Base-by-base conservation (phyloP, 352 stramenopile genomes). In the Phytophthora foliorum region DNA sequence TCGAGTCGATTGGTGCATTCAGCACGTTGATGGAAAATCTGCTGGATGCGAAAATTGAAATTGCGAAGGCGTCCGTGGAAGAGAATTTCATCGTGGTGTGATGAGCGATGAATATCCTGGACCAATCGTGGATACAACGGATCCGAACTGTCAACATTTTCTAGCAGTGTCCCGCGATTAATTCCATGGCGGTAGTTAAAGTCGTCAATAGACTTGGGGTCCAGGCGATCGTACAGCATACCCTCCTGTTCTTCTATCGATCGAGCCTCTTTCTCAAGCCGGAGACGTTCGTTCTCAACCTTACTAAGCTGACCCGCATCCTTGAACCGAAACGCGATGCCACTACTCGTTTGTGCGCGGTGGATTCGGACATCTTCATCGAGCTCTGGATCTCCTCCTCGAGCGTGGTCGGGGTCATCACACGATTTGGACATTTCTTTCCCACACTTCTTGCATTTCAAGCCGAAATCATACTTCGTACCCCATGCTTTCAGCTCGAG, bases 121-220 rank as follows among this genome's bases (percentile, higher is more conserved):
- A 87, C 57, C 3, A 80, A 58, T 17, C 85, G 81, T 29, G 69
- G 69, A 62, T 90, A 90, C 9, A 91, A 31, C 2, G 69, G 68
- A n/a, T 88, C 74, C 1, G 68, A 77, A 14, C 77, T 80, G 14
- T 75, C 58, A 0, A 73, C 49, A 24, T 63, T 51, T 3, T 67
- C 22, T 1, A 81, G 31, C 2, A 79, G 50, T 7, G 61, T 57
- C 24, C 77, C 55, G 0, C 82, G 76, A 53, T 90, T 80, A 8
- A 93, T 80, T 1, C 76, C 71, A 31, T 95, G 87, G 1, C 87
- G 80, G 31, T 82, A 93, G 45, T 95, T 89, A 31, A 92, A 80
- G 0, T 86, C 79, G 6, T 89, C 85, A 14, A 95, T 95, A 0
- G 72, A 74, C 59, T 91, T 90, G 0, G 82, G 83, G 17, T 81